Percentiles rank a stretch among this genome's conserved stretches.
These are phyloP conservation scores for Actinomortierella ambigua DNA, from an alignment of 371 early-diverging fungal genomes.

Conservation along the genomic window DNA sequence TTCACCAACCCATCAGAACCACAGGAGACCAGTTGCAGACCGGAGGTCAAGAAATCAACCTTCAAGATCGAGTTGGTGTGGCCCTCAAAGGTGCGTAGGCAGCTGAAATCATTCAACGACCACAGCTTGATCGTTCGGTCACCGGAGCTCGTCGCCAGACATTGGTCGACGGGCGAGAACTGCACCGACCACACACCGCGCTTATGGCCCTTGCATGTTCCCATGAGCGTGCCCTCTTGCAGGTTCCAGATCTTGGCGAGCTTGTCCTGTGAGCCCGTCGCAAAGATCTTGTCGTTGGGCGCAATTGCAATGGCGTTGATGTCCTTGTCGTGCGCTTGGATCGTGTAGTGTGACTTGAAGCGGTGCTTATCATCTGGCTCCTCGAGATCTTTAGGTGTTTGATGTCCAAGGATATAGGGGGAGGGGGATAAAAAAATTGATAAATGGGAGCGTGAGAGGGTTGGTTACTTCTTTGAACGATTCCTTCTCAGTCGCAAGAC, in stretches of 20 bases:
- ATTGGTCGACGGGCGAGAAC: constrained; percentile 91
- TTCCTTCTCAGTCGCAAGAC: no score
- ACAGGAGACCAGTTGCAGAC: constrained; percentile 85
- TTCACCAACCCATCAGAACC: constrained; percentile 95
- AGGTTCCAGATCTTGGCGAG: constrained; percentile 94
- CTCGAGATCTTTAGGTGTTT: constrained; percentile 48
- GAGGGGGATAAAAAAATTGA: no score
- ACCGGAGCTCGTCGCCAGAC: constrained; percentile 86
- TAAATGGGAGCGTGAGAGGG: no score
- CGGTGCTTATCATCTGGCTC: constrained; percentile 50
- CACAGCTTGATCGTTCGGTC: constrained; percentile 96
- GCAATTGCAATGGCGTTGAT: constrained; percentile 94
- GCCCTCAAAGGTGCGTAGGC: constrained; percentile 94
- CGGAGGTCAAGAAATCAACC: constrained; percentile 82
- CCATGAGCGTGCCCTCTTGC: constrained; percentile 81
- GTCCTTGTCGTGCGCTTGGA: constrained; percentile 97
- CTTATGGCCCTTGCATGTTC: constrained; percentile 90
- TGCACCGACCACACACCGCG: constrained; percentile 94
- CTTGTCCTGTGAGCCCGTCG: constrained; percentile 97
- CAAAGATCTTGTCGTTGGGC: constrained; percentile 92
- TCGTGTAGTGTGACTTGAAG: constrained; percentile 79
- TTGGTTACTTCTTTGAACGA: no score
- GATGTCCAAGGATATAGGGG: no score
- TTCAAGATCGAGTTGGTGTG: constrained; percentile 93
- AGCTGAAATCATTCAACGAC: constrained; percentile 86